phyloP scores from a whole-genome alignment of 129 eudicot species.

The Flaveria ramosissima region DNA sequence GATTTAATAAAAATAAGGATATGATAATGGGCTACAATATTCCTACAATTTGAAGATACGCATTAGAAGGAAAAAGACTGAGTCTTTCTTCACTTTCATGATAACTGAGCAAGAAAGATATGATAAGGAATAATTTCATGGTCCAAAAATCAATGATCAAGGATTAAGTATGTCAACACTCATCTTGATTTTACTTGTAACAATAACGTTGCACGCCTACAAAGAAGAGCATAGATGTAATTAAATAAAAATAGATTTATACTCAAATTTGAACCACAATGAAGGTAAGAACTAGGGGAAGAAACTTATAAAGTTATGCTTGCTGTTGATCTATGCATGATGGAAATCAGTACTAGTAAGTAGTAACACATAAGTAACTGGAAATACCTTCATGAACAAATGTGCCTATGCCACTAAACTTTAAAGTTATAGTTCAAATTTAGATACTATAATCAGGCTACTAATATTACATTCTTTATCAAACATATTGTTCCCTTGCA shows the following conservation, averaged over 20 bases:
- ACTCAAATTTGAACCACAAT: too few species aligned
- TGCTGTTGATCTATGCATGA: constrained; percentile 7
- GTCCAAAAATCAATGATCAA: constrained; percentile 19
- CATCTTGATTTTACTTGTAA: constrained; percentile 25
- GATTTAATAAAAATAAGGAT: not conserved
- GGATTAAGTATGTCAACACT: constrained; percentile 13
- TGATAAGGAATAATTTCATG: not conserved
- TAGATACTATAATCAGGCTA: too few species aligned
- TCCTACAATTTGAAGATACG: constrained; percentile 18
- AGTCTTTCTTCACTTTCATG: constrained; percentile 26
- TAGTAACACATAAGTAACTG: too few species aligned
- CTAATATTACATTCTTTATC: too few species aligned
- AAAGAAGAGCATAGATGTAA: constrained; percentile 4
- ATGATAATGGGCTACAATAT: constrained; percentile 13
- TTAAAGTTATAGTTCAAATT: too few species aligned
- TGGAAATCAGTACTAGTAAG: not conserved
- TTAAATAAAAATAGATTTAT: not conserved
- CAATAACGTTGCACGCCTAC: not conserved
- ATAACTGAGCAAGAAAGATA: constrained; percentile 15
- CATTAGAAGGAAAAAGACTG: constrained; percentile 14
- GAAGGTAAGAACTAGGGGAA: not conserved
- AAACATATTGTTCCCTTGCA: too few species aligned
- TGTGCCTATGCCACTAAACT: too few species aligned
- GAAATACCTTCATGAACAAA: too few species aligned
- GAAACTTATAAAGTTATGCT: constrained; percentile 11